Percentiles rank a stretch among this genome's conserved stretches.
phyloP scores from a whole-genome alignment of 805 yeast genomes.

The Monosporozyma unispora region DNA sequence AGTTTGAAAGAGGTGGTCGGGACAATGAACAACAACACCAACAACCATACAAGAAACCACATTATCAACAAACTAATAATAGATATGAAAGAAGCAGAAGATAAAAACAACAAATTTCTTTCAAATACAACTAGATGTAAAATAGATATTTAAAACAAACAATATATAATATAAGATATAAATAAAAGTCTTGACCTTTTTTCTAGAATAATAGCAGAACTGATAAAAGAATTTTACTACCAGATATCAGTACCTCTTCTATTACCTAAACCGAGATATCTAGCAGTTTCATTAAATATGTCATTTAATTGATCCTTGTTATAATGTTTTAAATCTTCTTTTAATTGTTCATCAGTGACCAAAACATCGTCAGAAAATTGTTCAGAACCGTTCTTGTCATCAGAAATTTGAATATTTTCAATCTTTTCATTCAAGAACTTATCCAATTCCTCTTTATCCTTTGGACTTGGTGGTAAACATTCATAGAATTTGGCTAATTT shows the following conservation, averaged over 20 bases:
- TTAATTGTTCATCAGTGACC: slow-evolving; percentile 24
- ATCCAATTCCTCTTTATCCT: slow-evolving; percentile 43
- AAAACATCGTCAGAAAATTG: slow-evolving; percentile 1
- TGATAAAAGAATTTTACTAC: slow-evolving; percentile 25
- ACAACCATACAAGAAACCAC: background rate
- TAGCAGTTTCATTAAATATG: slow-evolving; percentile 54
- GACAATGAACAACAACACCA: background rate
- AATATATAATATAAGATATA: background rate
- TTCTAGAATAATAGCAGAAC: background rate
- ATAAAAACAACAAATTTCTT: slow-evolving; percentile 1
- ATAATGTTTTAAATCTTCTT: slow-evolving; percentile 24
- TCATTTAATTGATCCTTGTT: slow-evolving; percentile 43
- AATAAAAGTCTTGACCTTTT: background rate
- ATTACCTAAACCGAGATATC: slow-evolving; percentile 53
- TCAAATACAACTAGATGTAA: background rate
- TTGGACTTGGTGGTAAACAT: slow-evolving; percentile 53
- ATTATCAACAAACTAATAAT: background rate
- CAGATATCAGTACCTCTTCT: slow-evolving; percentile 47
- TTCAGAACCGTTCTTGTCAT: slow-evolving; percentile 3
- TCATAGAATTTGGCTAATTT: slow-evolving; percentile 67
- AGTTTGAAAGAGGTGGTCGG: background rate
- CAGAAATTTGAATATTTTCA: slow-evolving; percentile 32
- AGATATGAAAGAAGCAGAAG: slow-evolving; percentile 7
- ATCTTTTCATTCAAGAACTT: slow-evolving; percentile 45
- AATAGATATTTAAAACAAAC: background rate